Evolutionary conservation across 352 stramenopile species (phyloP), one percentile per base, ranked within the genome.

Genomic region (Peronospora belbahrii): DNA sequence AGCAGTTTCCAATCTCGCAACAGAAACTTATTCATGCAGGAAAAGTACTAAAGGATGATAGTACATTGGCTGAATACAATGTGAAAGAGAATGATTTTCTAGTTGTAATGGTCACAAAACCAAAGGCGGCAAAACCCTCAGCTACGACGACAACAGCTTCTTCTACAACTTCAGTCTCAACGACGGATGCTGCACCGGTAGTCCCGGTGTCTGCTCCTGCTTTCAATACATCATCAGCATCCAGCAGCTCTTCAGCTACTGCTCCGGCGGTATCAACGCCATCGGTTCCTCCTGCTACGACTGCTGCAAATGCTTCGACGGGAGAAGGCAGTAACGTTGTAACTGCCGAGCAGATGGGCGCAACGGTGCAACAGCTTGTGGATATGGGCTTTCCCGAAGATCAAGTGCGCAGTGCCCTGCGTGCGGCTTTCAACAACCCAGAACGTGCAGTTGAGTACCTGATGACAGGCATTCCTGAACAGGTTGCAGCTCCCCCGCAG

Each of bases 351-450:
- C 58, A 81, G 49, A 59, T 72, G 49, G 81, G 35, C 33, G 74
- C 65, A 17, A 67, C 70, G 0, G 72, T 93, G 22, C 70, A 80
- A 35, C 81, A 95, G 48, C 59, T 94, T 13, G 65, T 65, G 15
- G 83, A 93, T 38, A 95, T 94, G 83, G 83, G 83, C 6, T 94
- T 94, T 51, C 83, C 83, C 2, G 78, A 94, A 47, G 81, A 93
- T 42, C 78, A 95, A 44, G 79, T 87, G 18, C 77, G 76, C 24
- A 67, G 62, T 17, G 83, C 83, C 1, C 56, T 95, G 20, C 67
- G 76, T 31, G 83, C 83, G 2, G 85, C 85, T 5, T 95, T 90
- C 52, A 88, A 89, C 67, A 91, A 95, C 73, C 51, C 76, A 2
- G 75, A 93, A 32, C 81, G 85, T 17, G 85, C 83, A 0, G 80